phyloP scores from a whole-genome alignment of 108 stramenopile species.

The Cylindrotheca closterium region DNA sequence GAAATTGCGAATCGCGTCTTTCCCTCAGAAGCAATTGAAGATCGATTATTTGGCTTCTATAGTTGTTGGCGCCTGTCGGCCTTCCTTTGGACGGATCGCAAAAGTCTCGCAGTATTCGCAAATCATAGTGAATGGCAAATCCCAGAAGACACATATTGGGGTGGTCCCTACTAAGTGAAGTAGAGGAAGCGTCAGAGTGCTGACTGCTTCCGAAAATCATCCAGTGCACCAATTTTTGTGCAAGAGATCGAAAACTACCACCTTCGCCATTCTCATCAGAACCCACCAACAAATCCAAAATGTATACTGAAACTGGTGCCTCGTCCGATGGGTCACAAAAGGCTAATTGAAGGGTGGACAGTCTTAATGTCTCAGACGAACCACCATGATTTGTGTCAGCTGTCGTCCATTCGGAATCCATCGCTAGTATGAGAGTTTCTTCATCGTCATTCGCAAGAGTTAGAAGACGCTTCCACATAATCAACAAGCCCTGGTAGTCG shows the following conservation, averaged over 20 bases:
- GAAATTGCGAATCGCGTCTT: background rate
- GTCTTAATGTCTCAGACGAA: background rate
- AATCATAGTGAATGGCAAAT: conserved; percentile 33
- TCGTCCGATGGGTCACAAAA: background rate
- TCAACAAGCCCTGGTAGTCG: too few species aligned
- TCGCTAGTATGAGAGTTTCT: conserved; percentile 22
- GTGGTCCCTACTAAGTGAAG: too few species aligned
- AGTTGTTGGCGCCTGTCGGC: background rate
- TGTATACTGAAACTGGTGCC: background rate
- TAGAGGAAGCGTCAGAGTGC: too few species aligned
- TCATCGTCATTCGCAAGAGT: too few species aligned
- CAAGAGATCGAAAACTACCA: background rate
- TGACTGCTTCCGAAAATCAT: too few species aligned
- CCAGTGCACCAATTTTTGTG: conserved; percentile 3
- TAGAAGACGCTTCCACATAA: too few species aligned
- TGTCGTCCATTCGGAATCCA: conserved; percentile 43
- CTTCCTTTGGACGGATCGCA: background rate
- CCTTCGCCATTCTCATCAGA: background rate
- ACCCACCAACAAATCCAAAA: conserved; percentile 9
- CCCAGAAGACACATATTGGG: conserved; percentile 14
- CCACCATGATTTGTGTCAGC: too few species aligned
- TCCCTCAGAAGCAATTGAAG: conserved; percentile 13
- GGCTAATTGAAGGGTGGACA: conserved; percentile 22
- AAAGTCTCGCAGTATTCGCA: conserved; percentile 18
- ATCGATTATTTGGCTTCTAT: conserved; percentile 12